Evolutionary conservation across 163 green algal species (phyloP).

Genomic region (Scenedesmus sp.): DNA sequence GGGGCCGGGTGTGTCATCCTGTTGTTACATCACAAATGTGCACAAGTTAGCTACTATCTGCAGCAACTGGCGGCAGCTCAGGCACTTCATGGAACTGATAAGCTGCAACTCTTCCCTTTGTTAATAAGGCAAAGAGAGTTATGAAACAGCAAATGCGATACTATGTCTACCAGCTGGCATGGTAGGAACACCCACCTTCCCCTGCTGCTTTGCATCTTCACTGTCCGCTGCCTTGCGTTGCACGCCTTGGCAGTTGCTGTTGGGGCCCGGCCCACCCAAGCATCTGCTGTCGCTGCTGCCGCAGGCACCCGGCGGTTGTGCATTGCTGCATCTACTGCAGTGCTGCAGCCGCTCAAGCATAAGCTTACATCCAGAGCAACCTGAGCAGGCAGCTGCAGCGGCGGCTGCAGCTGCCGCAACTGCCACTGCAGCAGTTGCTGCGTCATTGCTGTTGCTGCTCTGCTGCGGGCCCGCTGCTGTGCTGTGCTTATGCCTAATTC

Average conservation of each 20-base stretch:
- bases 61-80: not conserved
- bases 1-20: slow-evolving; percentile 16
- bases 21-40: not conserved
- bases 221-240: not conserved
- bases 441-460: no score
- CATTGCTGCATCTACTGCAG: not conserved
- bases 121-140: not conserved
- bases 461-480: not conserved
- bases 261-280: not conserved
- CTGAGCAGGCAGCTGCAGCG: slow-evolving; percentile 16
- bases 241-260: not conserved
- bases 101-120: not conserved
- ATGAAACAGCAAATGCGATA: not conserved
- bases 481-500: not conserved
- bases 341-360: slow-evolving; percentile 8
- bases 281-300: not conserved
- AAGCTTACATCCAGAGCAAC: not conserved
- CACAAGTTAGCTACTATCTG: not conserved
- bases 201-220: not conserved
- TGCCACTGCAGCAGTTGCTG: not conserved
- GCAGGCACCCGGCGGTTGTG: not conserved
- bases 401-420: not conserved
- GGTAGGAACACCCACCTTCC: not conserved
- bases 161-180: not conserved
- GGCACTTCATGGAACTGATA: not conserved